These are phyloP conservation scores for Pseudocercospora musae DNA, from an alignment of 2,329 filamentous ascomycete genomes.

Conservation along the genomic window DNA sequence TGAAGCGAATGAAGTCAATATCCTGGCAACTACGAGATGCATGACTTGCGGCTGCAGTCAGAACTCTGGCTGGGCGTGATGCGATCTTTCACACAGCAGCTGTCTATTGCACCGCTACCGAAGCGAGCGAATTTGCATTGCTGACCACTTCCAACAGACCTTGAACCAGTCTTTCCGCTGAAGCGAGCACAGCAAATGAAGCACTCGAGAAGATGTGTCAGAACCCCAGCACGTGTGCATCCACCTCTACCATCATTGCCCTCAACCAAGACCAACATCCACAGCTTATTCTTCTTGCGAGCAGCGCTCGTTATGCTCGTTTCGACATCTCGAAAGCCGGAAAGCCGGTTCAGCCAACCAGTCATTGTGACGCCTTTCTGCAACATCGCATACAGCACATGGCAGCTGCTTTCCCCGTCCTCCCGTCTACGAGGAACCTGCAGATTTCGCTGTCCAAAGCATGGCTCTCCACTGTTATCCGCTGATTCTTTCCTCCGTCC, in stretches of 20 bases:
- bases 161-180: background rate
- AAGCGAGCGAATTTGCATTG: background rate
- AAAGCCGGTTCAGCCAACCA: background rate
- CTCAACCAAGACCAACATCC: background rate
- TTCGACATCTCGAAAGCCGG: background rate
- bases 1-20: background rate
- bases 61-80: background rate
- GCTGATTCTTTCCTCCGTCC: background rate
- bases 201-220: background rate
- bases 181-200: background rate
- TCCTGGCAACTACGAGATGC: background rate
- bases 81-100: background rate
- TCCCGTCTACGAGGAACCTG: too few species aligned
- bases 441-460: background rate
- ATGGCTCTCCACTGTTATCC: background rate
- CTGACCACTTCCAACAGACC: background rate
- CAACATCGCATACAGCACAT: constrained; percentile 2
- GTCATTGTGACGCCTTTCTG: background rate
- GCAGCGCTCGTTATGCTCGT: background rate
- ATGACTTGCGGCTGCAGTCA: background rate
- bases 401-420: background rate
- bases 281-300: background rate
- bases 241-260: background rate
- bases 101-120: background rate
- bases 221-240: background rate